Conservation (phyloP, 441 rosid species). For the Pelargonium myrrhifolium region DNA sequence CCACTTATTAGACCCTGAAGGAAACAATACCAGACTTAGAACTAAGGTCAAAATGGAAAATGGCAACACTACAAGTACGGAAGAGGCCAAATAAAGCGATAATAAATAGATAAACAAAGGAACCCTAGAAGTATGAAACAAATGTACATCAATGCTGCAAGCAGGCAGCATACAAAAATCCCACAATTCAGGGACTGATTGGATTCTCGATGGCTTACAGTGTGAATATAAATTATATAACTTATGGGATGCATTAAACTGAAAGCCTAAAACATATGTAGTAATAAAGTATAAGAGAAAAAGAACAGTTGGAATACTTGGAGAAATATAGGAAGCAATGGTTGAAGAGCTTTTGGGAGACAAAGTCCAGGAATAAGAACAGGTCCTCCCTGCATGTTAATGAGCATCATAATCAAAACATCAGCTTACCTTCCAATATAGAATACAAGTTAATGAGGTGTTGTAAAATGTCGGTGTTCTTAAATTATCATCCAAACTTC, state of each 20-base stretch:
- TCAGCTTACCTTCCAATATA: constrained; percentile 15
- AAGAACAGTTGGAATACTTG: constrained; percentile 45
- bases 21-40: constrained; percentile 13
- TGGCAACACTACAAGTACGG: not conserved
- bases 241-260: too few relatives aligned
- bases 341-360: constrained; percentile 93
- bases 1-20: constrained; percentile 84
- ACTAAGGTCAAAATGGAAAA: not conserved
- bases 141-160: too few relatives aligned
- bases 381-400: constrained; percentile 79
- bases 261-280: not conserved
- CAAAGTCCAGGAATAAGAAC: constrained; percentile 89
- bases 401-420: constrained; percentile 15
- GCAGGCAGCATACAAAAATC: too few relatives aligned
- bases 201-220: too few relatives aligned
- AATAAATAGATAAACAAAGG: too few relatives aligned
- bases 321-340: constrained; percentile 88
- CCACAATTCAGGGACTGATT: too few relatives aligned
- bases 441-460: not conserved
- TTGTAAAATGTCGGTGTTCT: not conserved
- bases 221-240: too few relatives aligned
- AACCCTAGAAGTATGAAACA: too few relatives aligned
- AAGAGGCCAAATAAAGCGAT: not conserved
- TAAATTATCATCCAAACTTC: not conserved
- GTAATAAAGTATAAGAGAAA: not conserved